Conservation (phyloP, 495 filamentous ascomycete species). For the Annulohypoxylon nitens region DNA sequence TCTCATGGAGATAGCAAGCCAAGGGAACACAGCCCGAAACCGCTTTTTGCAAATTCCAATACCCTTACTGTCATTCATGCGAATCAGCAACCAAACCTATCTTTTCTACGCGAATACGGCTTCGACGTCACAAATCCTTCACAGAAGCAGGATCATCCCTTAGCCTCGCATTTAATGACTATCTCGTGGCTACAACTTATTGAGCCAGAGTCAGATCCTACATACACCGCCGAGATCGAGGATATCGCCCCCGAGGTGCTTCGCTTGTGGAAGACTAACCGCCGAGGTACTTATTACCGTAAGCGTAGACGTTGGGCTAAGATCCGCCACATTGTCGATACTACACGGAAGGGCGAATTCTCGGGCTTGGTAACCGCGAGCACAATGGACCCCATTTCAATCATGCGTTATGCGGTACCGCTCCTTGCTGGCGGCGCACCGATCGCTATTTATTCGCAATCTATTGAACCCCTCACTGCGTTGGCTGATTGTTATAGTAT, state of each 20-base stretch:
- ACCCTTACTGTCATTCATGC: constrained; percentile 89
- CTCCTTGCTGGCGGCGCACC: constrained; percentile 85
- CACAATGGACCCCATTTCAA: constrained; percentile 80
- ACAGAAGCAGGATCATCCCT: constrained; percentile 73
- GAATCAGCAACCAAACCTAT: constrained; percentile 90
- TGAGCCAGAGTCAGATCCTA: constrained; percentile 76
- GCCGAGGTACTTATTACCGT: constrained; percentile 82
- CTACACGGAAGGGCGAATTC: constrained; percentile 79
- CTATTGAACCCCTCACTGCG: constrained; percentile 78
- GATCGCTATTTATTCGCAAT: constrained; percentile 85
- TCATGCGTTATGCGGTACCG: constrained; percentile 79
- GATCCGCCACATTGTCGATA: constrained; percentile 74
- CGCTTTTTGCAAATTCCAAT: constrained; percentile 72
- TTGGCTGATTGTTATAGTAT: constrained; percentile 85
- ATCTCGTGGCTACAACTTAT: constrained; percentile 92
- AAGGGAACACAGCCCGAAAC: constrained; percentile 52
- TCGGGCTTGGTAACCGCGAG: constrained; percentile 85
- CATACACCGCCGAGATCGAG: constrained; percentile 72
- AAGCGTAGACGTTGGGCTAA: constrained; percentile 87
- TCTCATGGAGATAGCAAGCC: constrained; percentile 43
- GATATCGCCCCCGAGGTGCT: constrained; percentile 67
- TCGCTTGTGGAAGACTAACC: constrained; percentile 76
- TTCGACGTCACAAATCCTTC: constrained; percentile 78
- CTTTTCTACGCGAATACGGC: constrained; percentile 85
- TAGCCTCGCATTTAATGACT: constrained; percentile 82